Conservation (phyloP, 805 yeast genomes). For the Candida ficus region DNA sequence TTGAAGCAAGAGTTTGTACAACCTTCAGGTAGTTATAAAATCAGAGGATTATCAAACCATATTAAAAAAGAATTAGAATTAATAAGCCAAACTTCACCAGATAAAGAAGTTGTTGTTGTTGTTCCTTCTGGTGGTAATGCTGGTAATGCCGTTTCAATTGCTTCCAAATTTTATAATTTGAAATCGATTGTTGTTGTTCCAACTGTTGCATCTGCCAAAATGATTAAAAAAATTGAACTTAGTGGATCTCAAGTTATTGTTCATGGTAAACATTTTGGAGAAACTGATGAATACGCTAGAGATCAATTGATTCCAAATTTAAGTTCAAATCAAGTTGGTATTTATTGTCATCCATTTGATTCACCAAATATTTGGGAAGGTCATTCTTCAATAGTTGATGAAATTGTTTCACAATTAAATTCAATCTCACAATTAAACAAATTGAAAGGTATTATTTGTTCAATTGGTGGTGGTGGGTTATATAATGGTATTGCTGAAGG, state of each 20-base stretch:
- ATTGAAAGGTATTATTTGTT: conserved; percentile 44
- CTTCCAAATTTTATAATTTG: conserved; percentile 34
- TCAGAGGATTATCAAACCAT: conserved; percentile 49
- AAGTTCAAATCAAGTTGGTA: conserved; percentile 26
- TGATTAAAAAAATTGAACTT: conserved; percentile 38
- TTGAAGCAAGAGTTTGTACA: conserved; percentile 48
- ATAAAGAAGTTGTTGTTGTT: conserved; percentile 35
- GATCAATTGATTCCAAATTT: conserved; percentile 24
- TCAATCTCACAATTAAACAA: conserved; percentile 21
- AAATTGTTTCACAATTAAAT: conserved; percentile 27
- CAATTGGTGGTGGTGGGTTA: conserved; percentile 56
- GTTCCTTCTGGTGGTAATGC: conserved; percentile 56
- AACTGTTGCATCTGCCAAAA: conserved; percentile 37
- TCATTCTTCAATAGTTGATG: conserved; percentile 44
- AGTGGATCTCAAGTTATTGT: conserved; percentile 49
- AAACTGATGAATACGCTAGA: conserved; percentile 43
- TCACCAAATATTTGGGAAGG: conserved; percentile 52
- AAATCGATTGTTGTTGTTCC: conserved; percentile 59
- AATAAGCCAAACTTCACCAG: conserved; percentile 20
- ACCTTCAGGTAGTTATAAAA: conserved; percentile 54
- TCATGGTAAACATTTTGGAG: conserved; percentile 42
- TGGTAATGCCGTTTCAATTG: conserved; percentile 49
- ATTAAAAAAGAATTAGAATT: conserved; percentile 30
- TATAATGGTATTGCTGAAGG: conserved; percentile 49
- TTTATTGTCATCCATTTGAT: conserved; percentile 54